phyloP scores from a whole-genome alignment of 1,284 basidiomycete species.

The Pholiota adiposa region DNA sequence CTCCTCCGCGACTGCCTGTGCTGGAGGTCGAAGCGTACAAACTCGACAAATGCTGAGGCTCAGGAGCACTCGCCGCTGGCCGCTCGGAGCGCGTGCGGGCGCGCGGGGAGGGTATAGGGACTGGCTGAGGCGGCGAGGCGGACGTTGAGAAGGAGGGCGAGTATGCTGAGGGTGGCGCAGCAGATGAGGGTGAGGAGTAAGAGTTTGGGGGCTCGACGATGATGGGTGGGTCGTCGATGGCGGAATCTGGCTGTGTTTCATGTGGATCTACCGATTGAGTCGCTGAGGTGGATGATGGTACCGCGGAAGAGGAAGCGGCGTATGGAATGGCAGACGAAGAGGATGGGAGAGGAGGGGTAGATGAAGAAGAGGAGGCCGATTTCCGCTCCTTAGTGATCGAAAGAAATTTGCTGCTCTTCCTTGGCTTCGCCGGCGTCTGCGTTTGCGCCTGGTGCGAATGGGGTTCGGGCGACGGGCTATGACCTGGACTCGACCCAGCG shows the following conservation, averaged over 20 bases:
- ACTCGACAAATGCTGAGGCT: slow-evolving; percentile 27
- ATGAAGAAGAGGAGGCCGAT: neutral
- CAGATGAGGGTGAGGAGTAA: slow-evolving; percentile 9
- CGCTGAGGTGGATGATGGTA: too few relatives aligned
- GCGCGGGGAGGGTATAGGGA: slow-evolving; percentile 27
- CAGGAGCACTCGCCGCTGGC: slow-evolving; percentile 28
- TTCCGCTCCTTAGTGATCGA: slow-evolving; percentile 17
- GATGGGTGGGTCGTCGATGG: slow-evolving; percentile 32
- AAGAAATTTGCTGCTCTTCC: slow-evolving; percentile 34
- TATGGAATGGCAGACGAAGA: too few relatives aligned
- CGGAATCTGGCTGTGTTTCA: neutral
- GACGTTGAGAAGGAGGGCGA: too few relatives aligned
- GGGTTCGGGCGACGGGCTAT: slow-evolving; percentile 34
- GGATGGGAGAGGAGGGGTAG: too few relatives aligned
- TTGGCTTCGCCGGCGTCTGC: slow-evolving; percentile 20
- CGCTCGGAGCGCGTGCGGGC: slow-evolving; percentile 37
- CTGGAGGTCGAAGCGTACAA: slow-evolving; percentile 34
- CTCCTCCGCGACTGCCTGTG: too few relatives aligned
- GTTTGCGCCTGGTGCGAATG: slow-evolving; percentile 29
- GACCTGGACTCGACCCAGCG: too few relatives aligned
- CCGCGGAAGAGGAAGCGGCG: too few relatives aligned
- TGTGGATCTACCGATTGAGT: too few relatives aligned
- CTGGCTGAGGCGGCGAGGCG: slow-evolving; percentile 17
- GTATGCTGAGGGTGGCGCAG: too few relatives aligned
- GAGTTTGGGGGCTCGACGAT: slow-evolving; percentile 30